These are phyloP conservation scores for Diplodia corticola DNA, from an alignment of 2,329 filamentous ascomycete species.

Conservation along the genomic window DNA sequence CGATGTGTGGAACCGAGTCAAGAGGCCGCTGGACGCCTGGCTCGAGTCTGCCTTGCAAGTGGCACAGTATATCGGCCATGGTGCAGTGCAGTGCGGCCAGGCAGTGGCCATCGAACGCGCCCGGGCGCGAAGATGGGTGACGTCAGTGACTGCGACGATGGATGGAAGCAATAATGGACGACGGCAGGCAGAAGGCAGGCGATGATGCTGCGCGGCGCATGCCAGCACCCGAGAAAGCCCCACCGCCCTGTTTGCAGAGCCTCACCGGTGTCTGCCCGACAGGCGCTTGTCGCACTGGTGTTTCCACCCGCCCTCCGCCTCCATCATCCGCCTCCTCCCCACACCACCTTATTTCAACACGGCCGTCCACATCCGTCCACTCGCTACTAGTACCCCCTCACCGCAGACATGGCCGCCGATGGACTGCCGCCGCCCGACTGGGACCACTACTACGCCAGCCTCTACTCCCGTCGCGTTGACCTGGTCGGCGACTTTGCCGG, in stretches of 20 bases:
- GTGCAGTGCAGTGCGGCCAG: too few species aligned
- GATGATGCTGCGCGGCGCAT: not conserved
- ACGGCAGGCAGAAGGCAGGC: not conserved
- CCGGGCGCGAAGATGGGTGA: not conserved
- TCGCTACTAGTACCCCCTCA: not conserved
- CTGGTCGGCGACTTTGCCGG: slow-evolving; percentile 76
- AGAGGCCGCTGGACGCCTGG: too few species aligned
- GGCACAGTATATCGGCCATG: too few species aligned
- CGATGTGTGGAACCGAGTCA: too few species aligned
- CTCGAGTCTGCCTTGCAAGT: too few species aligned
- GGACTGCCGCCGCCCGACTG: not conserved
- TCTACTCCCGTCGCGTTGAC: slow-evolving; percentile 41
- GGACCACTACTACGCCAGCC: slow-evolving; percentile 31
- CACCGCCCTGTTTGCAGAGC: not conserved
- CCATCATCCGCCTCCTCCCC: not conserved
- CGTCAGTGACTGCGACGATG: not conserved
- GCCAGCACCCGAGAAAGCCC: not conserved
- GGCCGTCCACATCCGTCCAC: not conserved
- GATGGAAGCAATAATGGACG: not conserved
- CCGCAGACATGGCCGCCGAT: not conserved
- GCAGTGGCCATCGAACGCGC: too few species aligned
- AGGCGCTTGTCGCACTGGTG: not conserved
- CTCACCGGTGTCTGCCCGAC: not conserved
- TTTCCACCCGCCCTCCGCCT: not conserved
- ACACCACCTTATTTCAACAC: not conserved